Conservation (phyloP, 768 basidiomycete genomes). For the Amanita inopinata region DNA sequence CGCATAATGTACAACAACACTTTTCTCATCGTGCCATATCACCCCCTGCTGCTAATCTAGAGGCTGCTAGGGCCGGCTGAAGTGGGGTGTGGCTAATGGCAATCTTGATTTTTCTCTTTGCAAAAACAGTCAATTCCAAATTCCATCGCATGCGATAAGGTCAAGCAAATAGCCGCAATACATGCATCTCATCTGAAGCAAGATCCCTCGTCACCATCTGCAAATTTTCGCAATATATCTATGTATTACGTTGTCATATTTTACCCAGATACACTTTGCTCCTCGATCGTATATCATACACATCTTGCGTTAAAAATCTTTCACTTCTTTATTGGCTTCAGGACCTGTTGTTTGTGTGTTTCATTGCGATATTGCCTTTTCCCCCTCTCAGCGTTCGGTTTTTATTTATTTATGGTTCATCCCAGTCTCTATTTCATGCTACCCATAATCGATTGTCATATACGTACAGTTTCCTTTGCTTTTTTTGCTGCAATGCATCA, state of each 20-base stretch:
- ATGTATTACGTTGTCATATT: slow-evolving; percentile 17
- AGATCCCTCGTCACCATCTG: slow-evolving; percentile 11
- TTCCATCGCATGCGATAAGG: slow-evolving; percentile 16
- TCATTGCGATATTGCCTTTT: slow-evolving; percentile 14
- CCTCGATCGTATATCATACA: slow-evolving; percentile 9
- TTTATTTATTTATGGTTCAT: slow-evolving; percentile 14
- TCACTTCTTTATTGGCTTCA: slow-evolving; percentile 14
- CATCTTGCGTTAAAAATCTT: slow-evolving; percentile 11
- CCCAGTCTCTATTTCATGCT: slow-evolving; percentile 10
- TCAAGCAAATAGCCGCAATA: slow-evolving; percentile 9
- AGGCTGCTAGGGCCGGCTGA: slow-evolving; percentile 37
- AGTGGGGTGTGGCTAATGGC: slow-evolving; percentile 1
- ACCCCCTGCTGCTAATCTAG: slow-evolving; percentile 29
- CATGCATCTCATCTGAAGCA: slow-evolving; percentile 12
- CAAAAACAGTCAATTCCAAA: slow-evolving; percentile 18
- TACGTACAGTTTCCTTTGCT: slow-evolving; percentile 18
- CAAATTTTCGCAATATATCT: slow-evolving; percentile 18
- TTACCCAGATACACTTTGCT: slow-evolving; percentile 9
- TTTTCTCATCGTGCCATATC: slow-evolving; percentile 23
- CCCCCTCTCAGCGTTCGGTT: slow-evolving; percentile 8
- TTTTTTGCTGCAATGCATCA: slow-evolving; percentile 13
- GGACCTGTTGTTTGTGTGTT: slow-evolving; percentile 19
- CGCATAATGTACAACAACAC: slow-evolving; percentile 25
- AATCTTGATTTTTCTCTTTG: slow-evolving; percentile 13
- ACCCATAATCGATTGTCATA: slow-evolving; percentile 13